These are phyloP conservation scores for Henckelia pumila DNA, from an alignment of 257 asterid genomes.

Conservation along the genomic window DNA sequence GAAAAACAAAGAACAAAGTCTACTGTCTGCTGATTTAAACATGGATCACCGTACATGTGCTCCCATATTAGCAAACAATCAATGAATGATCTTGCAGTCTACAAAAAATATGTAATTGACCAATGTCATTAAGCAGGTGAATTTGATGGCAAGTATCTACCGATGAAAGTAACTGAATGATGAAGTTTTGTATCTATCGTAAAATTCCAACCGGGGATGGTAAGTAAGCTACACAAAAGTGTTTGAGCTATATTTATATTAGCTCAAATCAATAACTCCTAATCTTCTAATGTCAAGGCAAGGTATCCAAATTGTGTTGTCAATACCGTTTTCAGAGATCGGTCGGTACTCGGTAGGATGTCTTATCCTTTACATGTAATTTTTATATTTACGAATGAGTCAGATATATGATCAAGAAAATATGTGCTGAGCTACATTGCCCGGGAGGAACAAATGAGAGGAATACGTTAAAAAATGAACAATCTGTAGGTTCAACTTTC, in stretches of 20 bases:
- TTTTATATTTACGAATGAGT: too few relatives aligned
- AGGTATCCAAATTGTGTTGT: too few relatives aligned
- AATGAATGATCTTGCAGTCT: not conserved
- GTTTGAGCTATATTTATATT: not conserved
- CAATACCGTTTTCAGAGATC: too few relatives aligned
- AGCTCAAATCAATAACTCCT: not conserved
- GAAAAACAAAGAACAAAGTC: not conserved
- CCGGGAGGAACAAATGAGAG: not conserved
- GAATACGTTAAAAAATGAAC: constrained; percentile 1
- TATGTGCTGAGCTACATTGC: not conserved
- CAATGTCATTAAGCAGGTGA: not conserved
- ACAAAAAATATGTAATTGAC: not conserved
- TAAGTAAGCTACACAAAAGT: not conserved
- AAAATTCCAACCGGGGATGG: not conserved
- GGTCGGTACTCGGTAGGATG: too few relatives aligned
- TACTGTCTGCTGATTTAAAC: not conserved
- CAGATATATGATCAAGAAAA: not conserved
- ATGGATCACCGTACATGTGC: not conserved
- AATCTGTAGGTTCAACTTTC: not conserved
- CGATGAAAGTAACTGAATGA: not conserved
- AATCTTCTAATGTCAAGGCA: too few relatives aligned
- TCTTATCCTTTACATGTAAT: too few relatives aligned
- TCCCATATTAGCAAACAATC: not conserved
- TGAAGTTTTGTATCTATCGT: not conserved
- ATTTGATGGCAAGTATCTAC: not conserved